phyloP scores from a whole-genome alignment of 192 early-diverging fungal species.

The Borealophlyctis nickersoniae region DNA sequence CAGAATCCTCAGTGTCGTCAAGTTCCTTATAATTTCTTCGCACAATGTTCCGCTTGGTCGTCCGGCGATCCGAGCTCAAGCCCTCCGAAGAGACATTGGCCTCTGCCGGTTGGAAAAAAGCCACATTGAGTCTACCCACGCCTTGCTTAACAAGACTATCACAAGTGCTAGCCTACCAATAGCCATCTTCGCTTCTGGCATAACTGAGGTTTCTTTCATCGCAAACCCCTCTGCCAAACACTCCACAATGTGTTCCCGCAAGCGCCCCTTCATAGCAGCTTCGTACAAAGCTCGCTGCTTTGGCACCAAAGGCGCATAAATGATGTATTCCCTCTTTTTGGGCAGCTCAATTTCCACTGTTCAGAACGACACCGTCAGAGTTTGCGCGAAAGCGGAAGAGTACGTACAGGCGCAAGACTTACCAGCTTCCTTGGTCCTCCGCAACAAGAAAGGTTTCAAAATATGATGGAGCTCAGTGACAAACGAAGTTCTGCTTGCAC shows the following conservation, averaged over 20 bases:
- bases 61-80: too few relatives aligned
- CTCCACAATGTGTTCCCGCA: conserved; percentile 11
- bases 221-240: not conserved
- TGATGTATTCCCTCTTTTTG: conserved; percentile 84
- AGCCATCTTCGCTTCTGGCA: too few relatives aligned
- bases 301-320: conserved; percentile 53
- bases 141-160: too few relatives aligned
- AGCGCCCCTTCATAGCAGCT: conserved; percentile 19
- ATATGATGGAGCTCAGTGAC: conserved; percentile 82
- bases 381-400: not conserved
- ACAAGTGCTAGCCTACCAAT: too few relatives aligned
- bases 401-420: not conserved
- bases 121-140: too few relatives aligned
- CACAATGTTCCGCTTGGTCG: not conserved
- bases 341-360: conserved; percentile 84
- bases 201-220: conserved; percentile 10
- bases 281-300: conserved; percentile 46
- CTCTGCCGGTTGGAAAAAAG: too few relatives aligned
- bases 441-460: conserved; percentile 84
- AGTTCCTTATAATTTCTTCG: not conserved
- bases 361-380: not conserved
- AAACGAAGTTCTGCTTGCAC: conserved; percentile 33
- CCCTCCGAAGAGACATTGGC: too few relatives aligned
- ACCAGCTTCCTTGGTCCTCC: conserved; percentile 87
- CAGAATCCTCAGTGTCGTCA: not conserved